Evolutionary conservation across 371 early-diverging fungal species (phyloP).

Genomic region (Mortierella sp.): DNA sequence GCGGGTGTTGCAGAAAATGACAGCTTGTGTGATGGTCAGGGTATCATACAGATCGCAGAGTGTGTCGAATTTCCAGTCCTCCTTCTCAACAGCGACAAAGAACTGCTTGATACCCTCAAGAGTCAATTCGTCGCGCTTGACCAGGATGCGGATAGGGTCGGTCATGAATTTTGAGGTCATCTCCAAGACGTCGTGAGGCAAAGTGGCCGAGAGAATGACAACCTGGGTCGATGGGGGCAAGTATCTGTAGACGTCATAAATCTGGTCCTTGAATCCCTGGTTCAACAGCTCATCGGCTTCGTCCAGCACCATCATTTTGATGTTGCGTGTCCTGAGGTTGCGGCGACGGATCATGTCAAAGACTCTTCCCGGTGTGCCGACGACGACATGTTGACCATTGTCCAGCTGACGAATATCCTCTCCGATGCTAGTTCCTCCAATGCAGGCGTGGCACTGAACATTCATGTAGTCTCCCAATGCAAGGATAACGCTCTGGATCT

Average conservation of each 20-base stretch:
- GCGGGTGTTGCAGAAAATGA: conserved; percentile 97
- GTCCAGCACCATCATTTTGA: conserved; percentile 98
- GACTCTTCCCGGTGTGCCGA: conserved; percentile 99
- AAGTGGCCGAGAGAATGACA: conserved; percentile 98
- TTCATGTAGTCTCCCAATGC: conserved; percentile 96
- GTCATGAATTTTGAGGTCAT: conserved; percentile 94
- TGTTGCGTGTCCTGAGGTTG: conserved; percentile 86
- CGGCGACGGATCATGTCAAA: conserved; percentile 98
- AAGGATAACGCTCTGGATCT: conserved; percentile 95
- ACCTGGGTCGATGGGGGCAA: conserved; percentile 97
- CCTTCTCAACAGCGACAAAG: conserved; percentile 97
- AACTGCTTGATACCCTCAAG: conserved; percentile 99
- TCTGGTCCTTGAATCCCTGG: conserved; percentile 98
- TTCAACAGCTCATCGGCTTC: conserved; percentile 99
- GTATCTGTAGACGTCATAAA: conserved; percentile 97
- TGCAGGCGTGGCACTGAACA: conserved; percentile 95
- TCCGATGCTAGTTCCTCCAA: conserved; percentile 95
- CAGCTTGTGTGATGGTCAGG: conserved; percentile 94
- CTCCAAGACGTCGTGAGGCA: conserved; percentile 94
- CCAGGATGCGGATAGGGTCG: conserved; percentile 96
- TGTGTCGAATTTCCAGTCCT: conserved; percentile 93
- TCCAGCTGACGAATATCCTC: conserved; percentile 94
- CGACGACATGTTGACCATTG: conserved; percentile 94
- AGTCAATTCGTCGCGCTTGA: conserved; percentile 99
- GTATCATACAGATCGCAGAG: conserved; percentile 94